Evolutionary conservation across 257 asterid genomes (phyloP), one percentile per base, ranked within the genome.

Genomic region (Handroanthus guayacan): DNA sequence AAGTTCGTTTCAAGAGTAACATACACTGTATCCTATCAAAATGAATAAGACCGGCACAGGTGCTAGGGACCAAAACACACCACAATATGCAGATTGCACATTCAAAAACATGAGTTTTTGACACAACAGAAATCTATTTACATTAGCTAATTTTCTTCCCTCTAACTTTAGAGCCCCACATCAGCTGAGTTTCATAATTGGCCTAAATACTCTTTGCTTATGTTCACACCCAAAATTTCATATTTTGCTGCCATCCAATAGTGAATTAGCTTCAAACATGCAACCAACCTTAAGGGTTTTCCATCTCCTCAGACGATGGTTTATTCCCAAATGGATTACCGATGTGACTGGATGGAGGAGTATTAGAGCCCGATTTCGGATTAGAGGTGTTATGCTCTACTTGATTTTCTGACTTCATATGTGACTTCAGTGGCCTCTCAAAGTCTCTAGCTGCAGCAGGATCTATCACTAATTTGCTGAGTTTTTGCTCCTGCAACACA

Each of bases 371-470:
- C 68, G 20, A 48, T 78, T 87, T 85, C 18, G 86, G 60, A 78
- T 56, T 86, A 36, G 91, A 61, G 61, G 76, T 67, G 67, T 74
- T 81, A 17, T 81, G 89, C 72, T 89, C 94, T 18, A 38, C 69
- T 74, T 81, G 87, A 80, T 83, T 86, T 57, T 91, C 98, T 31
- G 87, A 68, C 82, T 86, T 89, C 83, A 80, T 34, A 48, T 76
- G 81, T 4, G 83, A 47, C 80, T 87, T 90, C 67, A 83, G 63
- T 13, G 97, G 94, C 84, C 98, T 90, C 89, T 95, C 99, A 13
- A 87, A 91, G 68, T 91, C 97, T 78, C 89, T 86, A 66, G 92
- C 97, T 64, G 95, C 87, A 37, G 86, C 87, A 31, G 97, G 90
- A 84, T 95, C 97, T 38, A 93, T 89, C 11, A 84, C 90, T 67